Base-by-base conservation (phyloP, 1,139 yeast species). In the Suhomyces coccinellae region DNA sequence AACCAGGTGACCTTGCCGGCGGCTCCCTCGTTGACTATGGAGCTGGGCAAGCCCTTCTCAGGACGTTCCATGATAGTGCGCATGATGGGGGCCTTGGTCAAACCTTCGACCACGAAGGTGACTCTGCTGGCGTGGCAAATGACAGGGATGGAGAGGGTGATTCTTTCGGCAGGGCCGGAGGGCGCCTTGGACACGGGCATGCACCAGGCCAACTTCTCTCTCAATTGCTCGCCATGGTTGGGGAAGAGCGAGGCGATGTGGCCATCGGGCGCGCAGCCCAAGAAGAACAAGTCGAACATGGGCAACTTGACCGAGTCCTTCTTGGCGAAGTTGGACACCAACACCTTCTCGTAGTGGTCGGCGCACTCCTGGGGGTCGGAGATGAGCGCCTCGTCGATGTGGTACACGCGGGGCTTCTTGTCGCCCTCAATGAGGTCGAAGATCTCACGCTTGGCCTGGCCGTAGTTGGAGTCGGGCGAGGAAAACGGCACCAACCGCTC, bases 241-340 rank as follows among this genome's bases (percentile, higher is more conserved):
- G 99, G 99, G 73, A 93, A 93, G 49, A 93, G 77, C 22, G 97
- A 89, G 44, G 98, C 97, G 58, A 91, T 88, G 63, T 93, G 99
- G 24, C 99, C 99, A 65, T 93, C 99, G 3, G 99, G 99, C 0
- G 99, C 99, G 74, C 98, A 91, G 16, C 99, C 99, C 51, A 93
- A 75, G 52, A 93, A 72, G 52, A 93, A 78, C 49, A 93, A 71
- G 66, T 93, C 99, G 70, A 93, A 93, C 82, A 88, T 83, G 47
- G 99, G 99, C 52, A 91, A 76, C 66, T 91, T 90, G 49, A 93
- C 98, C 14, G 96, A 85, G 65, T 91, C 98, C 63, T 93, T 91
- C 48, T 87, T 88, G n/a, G 99, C 99, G 71, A 93, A 93, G 43
- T 93, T 95, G 58, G 79, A 81, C 51, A 93, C 87, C 48, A 93